Conservation (phyloP, 1,139 yeast genomes). For the Kodamaea ohmeri region DNA sequence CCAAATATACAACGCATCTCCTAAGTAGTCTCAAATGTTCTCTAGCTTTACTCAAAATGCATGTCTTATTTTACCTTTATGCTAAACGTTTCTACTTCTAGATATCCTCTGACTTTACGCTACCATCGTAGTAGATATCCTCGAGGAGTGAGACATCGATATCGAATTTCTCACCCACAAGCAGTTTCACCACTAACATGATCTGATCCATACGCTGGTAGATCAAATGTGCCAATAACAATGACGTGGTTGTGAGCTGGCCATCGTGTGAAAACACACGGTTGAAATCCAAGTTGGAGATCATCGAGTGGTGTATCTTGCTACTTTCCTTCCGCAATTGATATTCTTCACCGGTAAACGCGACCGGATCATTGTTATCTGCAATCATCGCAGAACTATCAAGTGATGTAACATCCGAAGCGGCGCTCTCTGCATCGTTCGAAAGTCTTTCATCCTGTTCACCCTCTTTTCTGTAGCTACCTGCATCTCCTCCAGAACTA, state of each 20-base stretch:
- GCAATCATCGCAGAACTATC: neutral
- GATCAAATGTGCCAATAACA: slow-evolving; percentile 32
- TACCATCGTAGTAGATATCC: slow-evolving; percentile 6
- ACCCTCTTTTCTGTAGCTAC: too few species aligned
- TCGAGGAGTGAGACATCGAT: slow-evolving; percentile 13
- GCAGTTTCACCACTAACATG: slow-evolving; percentile 29
- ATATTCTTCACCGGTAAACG: neutral
- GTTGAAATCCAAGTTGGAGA: slow-evolving; percentile 26
- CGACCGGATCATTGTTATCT: slow-evolving; percentile 3
- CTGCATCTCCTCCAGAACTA: neutral
- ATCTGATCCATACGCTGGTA: slow-evolving; percentile 34
- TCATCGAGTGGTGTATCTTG: slow-evolving; percentile 18
- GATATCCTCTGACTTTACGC: too few species aligned
- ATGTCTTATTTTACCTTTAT: too few species aligned
- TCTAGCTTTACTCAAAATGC: too few species aligned
- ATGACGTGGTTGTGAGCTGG: slow-evolving; percentile 28
- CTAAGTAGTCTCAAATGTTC: too few species aligned
- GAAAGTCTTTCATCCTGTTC: too few species aligned
- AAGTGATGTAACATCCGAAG: too few species aligned
- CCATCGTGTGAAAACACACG: slow-evolving; percentile 35
- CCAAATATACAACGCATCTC: too few species aligned
- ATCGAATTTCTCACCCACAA: slow-evolving; percentile 40
- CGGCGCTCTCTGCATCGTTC: too few species aligned
- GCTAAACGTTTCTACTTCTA: too few species aligned
- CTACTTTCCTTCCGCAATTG: slow-evolving; percentile 4